phyloP scores from a whole-genome alignment of 768 basidiomycete genomes.

The Gymnopilus dilepis region DNA sequence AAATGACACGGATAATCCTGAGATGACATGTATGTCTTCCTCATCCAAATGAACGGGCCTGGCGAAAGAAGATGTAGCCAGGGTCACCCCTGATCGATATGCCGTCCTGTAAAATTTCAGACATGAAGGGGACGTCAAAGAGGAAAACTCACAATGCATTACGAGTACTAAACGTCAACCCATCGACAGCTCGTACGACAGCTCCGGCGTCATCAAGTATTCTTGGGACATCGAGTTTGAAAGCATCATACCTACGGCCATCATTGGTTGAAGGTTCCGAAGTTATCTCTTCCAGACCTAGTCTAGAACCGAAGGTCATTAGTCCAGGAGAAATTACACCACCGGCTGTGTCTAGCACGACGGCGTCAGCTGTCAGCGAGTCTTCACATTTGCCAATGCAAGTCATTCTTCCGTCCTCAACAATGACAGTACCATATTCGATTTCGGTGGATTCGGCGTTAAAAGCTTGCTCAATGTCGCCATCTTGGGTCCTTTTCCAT shows the following conservation, averaged over 20 bases:
- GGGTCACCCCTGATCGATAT: constrained; percentile 69
- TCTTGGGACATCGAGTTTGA: constrained; percentile 43
- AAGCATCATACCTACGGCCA: constrained; percentile 63
- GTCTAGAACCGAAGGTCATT: constrained; percentile 65
- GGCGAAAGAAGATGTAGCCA: constrained; percentile 56
- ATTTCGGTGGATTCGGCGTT: constrained; percentile 27
- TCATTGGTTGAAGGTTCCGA: constrained; percentile 73
- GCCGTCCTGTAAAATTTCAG: constrained; percentile 51
- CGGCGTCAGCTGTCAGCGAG: constrained; percentile 20
- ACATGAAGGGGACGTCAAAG: constrained; percentile 1
- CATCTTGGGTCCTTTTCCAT: constrained; percentile 39
- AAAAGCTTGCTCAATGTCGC: constrained; percentile 38
- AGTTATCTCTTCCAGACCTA: constrained; percentile 80
- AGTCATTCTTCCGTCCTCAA: constrained; percentile 55
- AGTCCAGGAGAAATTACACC: constrained; percentile 74
- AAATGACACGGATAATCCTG: constrained; percentile 68
- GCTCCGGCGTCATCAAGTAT: constrained; percentile 58
- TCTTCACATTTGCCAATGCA: constrained; percentile 52
- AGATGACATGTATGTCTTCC: constrained; percentile 49
- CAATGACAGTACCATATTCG: constrained; percentile 41
- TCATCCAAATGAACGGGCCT: constrained; percentile 47
- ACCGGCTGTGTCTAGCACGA: constrained; percentile 65
- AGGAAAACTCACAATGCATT: constrained; percentile 66
- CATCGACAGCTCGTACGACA: constrained; percentile 69
- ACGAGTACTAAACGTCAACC: constrained; percentile 71